Percentiles rank a stretch among this genome's conserved stretches.
These are phyloP conservation scores for Prinsepia uniflora DNA, from an alignment of 306 rosid species.

Conservation along the genomic window DNA sequence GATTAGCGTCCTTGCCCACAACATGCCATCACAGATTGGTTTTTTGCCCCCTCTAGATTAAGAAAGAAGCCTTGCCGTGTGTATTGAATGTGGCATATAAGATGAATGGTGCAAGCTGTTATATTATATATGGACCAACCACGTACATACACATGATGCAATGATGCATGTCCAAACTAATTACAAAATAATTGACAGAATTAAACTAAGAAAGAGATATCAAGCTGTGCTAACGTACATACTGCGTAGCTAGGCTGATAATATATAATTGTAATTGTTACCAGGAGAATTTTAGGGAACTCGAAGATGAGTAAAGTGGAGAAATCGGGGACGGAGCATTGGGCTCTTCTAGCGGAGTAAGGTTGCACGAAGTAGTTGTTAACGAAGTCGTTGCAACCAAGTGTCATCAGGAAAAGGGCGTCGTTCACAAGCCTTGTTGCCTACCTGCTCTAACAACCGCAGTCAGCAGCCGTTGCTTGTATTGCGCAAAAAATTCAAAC, in stretches of 20 bases:
- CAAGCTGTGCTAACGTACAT: no score
- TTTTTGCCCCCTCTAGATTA: no score
- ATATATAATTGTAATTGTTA: background rate
- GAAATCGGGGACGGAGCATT: constrained; percentile 46
- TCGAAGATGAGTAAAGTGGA: constrained; percentile 44
- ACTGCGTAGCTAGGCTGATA: no score
- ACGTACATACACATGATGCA: no score
- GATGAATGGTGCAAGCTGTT: no score
- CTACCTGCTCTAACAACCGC: constrained; percentile 34
- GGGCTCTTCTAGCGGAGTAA: constrained; percentile 41
- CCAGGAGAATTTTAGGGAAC: constrained; percentile 45
- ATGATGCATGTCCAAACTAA: no score
- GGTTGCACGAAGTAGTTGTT: constrained; percentile 59
- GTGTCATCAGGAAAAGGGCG: constrained; percentile 45
- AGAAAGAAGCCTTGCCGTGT: no score
- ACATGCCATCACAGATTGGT: constrained; percentile 36
- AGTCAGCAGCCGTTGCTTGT: constrained; percentile 41
- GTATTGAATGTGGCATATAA: no score
- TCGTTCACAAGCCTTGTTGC: constrained; percentile 34
- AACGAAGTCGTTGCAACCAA: constrained; percentile 67
- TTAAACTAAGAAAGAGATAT: no score
- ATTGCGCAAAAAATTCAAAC: constrained; percentile 34
- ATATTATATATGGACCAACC: no score
- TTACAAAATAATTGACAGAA: no score
- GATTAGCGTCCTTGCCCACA: constrained; percentile 76